Base-by-base conservation (phyloP, 306 rosid species). In the Pyrus betulifolia region DNA sequence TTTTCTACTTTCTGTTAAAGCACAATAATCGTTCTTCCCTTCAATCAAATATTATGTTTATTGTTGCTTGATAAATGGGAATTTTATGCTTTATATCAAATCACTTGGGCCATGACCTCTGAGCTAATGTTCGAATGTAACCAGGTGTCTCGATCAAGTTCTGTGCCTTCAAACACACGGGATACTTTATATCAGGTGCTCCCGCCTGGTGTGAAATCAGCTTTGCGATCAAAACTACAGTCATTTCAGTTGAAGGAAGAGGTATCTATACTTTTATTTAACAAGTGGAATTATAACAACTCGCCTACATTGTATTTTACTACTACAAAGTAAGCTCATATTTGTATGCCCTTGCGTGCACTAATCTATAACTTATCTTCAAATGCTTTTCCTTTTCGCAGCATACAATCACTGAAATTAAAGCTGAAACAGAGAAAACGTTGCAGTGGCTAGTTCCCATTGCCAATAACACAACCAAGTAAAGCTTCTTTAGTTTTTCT, bases 361-460 rank as follows among this genome's bases (percentile, higher is more conserved):
- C 57, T 11, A 3, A 63, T 23, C 44, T 28, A 22, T 64, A 28
- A 52, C 58, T 17, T 0, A 62, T 69, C n/a, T 38, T 27, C 19
- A 33, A 67, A 65, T 49, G 55, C 21, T 35, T 67, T 14, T 7
- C 70, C 19, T 76, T 72, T 40, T 85, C 78, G 86, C 93, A 96
- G 99, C 93, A 89, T 80, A 88, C 98, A 4, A 82, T 96, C 74
- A 88, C 88, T 58, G 97, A 91, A 87, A 91, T 96, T 77, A 96
- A 92, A 90, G 91, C 95, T 57, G 97, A 90, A 85, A 96, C 89
- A 97, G 98, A 96, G 97, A 92, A 88, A 81, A 90, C 90, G 12
- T 85, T 96, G 85, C 91, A 83, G 69, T 96, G 99, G 99, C 99
- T 96, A 78, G 93, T 91, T 69, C 99, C 98, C 67, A 88, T 96